Base-by-base conservation (phyloP, 352 stramenopile species). In the Pythium periplocum region DNA sequence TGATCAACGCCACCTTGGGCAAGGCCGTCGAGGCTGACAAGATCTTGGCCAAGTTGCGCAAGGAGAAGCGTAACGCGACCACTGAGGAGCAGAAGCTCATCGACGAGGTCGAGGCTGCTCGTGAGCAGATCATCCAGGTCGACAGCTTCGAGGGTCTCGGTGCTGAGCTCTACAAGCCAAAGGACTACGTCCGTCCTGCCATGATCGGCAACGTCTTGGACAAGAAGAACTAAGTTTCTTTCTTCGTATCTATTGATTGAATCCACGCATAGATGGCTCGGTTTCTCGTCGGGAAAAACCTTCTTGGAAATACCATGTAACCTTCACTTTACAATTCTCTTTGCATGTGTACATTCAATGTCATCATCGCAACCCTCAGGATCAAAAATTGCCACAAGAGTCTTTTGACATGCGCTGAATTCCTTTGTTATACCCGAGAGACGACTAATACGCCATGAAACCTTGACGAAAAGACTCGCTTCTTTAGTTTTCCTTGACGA, bases 71-170 rank as follows among this genome's bases (percentile, higher is more conserved):
- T 61, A 78, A 82, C 41, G 89, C 93, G 49, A 98, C 95, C 9
- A 62, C 78, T 17, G 87, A 96, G 48, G 96, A 99, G 74, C 85
- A 97, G 57, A 88, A 95, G 62, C 78, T 94, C 45, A 97, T 99
- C 70, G 89, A 97, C 61, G 88, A 98, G 59, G 95, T 97, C 2
- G 95, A 98, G 69, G 95, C 88, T 49, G 81, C 96, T 36, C 88
- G 96, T 39, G 95, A 99, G 81, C 64, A 92, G 30, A 96, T 99
- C 68, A 98, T 99, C 71, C 96, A 99, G 73, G 96, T 99, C 45
- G 80, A 98, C 75, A 84, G 67, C 44, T 98, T 98, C 62, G 78
- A 95, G 43, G 74, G 86, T 11, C 70, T 98, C 4, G 95, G 92
- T 33, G 69, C 76, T 4, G 85, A 96, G 57, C 81, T 87, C 17